Evolutionary conservation across 2,329 filamentous ascomycete genomes (phyloP).

Genomic region (Hirsutella rhossiliensis): DNA sequence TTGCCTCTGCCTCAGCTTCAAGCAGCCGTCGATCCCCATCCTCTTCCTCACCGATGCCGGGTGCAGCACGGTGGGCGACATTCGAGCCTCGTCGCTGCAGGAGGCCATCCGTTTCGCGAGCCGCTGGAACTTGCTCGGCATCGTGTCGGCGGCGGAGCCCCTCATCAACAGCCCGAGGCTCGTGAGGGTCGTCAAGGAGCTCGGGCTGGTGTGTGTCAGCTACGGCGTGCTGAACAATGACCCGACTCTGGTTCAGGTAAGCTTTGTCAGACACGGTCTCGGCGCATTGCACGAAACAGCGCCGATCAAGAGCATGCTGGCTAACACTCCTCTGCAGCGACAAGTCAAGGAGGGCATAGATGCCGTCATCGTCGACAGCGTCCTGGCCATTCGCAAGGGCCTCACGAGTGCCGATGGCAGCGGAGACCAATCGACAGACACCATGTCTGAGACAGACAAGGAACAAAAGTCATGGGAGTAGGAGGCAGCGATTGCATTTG

Average conservation of each 20-base stretch:
- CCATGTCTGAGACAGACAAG: constrained; percentile 2
- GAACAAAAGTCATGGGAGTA: too few species aligned
- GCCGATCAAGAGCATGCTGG: too few species aligned
- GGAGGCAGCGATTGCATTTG: too few species aligned
- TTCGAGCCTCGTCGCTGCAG: constrained; percentile 81
- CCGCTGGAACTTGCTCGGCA: constrained; percentile 86
- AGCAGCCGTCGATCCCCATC: constrained; percentile 93
- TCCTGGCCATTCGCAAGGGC: constrained; percentile 84
- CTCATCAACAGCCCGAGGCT: constrained; percentile 81
- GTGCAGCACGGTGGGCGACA: constrained; percentile 68
- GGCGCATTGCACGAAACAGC: too few species aligned
- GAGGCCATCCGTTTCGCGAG: constrained; percentile 92
- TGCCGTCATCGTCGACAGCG: constrained; percentile 92
- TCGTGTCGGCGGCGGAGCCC: constrained; percentile 80
- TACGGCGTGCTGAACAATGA: constrained; percentile 92
- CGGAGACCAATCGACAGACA: background rate
- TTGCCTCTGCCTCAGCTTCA: constrained; percentile 86
- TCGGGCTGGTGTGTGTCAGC: constrained; percentile 83
- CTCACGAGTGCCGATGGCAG: constrained; percentile 40
- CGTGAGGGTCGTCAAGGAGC: constrained; percentile 88
- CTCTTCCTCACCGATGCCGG: constrained; percentile 90
- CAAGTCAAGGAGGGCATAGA: constrained; percentile 96
- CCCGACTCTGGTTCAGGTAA: constrained; percentile 69
- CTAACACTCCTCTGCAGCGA: constrained; percentile 32
- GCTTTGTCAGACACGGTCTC: constrained; percentile 13